phyloP scores from a whole-genome alignment of 495 filamentous ascomycete genomes.

The Hypoxylon rickii region DNA sequence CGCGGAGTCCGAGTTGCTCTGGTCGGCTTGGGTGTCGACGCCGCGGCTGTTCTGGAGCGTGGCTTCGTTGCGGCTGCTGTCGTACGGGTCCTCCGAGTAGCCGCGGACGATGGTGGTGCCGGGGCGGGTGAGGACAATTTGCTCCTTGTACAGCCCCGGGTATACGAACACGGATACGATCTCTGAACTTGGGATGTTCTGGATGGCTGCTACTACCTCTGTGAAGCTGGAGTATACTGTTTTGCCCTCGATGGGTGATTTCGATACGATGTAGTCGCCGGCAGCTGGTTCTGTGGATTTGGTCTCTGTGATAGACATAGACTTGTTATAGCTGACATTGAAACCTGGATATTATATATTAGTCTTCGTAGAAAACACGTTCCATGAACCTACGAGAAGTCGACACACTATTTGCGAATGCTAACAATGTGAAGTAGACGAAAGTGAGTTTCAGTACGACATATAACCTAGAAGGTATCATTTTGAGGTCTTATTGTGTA shows the following conservation, averaged over 20 bases:
- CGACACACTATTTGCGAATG: not conserved
- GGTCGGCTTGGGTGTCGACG: slow-evolving; percentile 33
- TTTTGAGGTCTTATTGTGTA: too few relatives aligned
- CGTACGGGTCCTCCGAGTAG: slow-evolving; percentile 29
- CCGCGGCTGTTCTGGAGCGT: slow-evolving; percentile 29
- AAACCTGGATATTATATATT: too few relatives aligned
- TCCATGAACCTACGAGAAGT: too few relatives aligned
- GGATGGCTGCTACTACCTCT: slow-evolving; percentile 14
- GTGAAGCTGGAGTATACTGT: slow-evolving; percentile 33
- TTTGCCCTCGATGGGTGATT: slow-evolving; percentile 33
- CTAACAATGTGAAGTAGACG: slow-evolving; percentile 6
- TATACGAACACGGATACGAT: slow-evolving; percentile 36
- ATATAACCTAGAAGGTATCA: too few relatives aligned
- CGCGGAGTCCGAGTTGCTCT: slow-evolving; percentile 38
- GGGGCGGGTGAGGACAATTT: slow-evolving; percentile 33
- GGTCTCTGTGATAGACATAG: too few relatives aligned
- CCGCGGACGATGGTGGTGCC: slow-evolving; percentile 40
- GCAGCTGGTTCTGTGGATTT: slow-evolving; percentile 27
- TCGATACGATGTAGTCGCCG: slow-evolving; percentile 37
- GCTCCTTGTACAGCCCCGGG: slow-evolving; percentile 39
- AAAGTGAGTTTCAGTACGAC: too few relatives aligned
- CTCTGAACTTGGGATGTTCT: slow-evolving; percentile 7
- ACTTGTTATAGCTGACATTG: too few relatives aligned
- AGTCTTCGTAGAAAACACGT: too few relatives aligned
- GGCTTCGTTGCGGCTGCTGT: slow-evolving; percentile 32